phyloP scores from a whole-genome alignment of 1,139 yeast genomes.

The Hansenula lynferdii region DNA sequence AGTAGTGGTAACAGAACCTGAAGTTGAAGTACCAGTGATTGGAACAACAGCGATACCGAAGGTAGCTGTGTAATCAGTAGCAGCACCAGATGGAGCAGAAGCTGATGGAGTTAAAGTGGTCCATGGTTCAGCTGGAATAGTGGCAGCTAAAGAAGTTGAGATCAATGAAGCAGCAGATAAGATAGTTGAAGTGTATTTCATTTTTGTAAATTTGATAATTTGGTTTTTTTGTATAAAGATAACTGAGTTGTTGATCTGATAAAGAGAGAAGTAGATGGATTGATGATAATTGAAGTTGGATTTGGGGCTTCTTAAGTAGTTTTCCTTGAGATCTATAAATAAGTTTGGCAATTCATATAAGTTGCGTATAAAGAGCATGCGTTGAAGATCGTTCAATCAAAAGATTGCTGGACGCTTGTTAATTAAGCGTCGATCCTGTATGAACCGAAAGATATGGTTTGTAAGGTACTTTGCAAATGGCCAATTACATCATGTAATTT shows the following conservation, averaged over 20 bases:
- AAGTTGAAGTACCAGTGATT: conserved; percentile 31
- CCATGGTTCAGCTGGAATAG: conserved; percentile 65
- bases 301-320: background rate
- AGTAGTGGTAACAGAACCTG: conserved; percentile 3
- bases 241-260: background rate
- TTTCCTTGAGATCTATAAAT: background rate
- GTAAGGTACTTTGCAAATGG: too few species aligned
- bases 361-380: too few species aligned
- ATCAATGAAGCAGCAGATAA: conserved; percentile 37
- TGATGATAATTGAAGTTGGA: background rate
- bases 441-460: too few species aligned
- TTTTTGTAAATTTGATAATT: conserved; percentile 5
- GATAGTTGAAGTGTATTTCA: conserved; percentile 28
- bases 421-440: too few species aligned
- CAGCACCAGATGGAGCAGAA: conserved; percentile 46
- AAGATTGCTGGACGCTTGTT: background rate
- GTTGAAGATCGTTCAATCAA: background rate
- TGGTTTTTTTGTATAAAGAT: too few species aligned
- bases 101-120: conserved; percentile 62
- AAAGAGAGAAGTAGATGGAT: background rate
- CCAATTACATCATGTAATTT: background rate
- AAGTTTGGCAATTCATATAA: background rate
- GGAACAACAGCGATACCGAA: conserved; percentile 70
- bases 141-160: conserved; percentile 50
- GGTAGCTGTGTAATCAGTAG: conserved; percentile 50